Evolutionary conservation across 2,329 filamentous ascomycete species (phyloP).

Genomic region (Simplicillium sp.): DNA sequence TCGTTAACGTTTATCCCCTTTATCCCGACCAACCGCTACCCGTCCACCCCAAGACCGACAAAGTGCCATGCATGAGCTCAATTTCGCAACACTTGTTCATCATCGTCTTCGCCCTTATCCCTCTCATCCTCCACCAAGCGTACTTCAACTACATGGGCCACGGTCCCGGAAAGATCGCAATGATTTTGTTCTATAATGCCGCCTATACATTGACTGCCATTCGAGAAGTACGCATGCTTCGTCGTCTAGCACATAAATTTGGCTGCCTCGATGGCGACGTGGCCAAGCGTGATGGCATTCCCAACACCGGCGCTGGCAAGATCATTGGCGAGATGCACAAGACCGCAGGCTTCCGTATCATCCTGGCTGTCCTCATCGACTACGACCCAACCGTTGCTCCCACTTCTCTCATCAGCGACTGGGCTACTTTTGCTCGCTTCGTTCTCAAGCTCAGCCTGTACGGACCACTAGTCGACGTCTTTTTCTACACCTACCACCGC

Average conservation of each 20-base stretch:
- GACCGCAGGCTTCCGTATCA: slow-evolving; percentile 13
- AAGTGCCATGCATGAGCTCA: slow-evolving; percentile 18
- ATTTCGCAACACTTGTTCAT: slow-evolving; percentile 21
- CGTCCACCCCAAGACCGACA: slow-evolving; percentile 21
- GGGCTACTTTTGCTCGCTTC: slow-evolving; percentile 15
- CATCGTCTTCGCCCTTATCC: slow-evolving; percentile 16
- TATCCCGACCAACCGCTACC: slow-evolving; percentile 12
- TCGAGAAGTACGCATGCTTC: slow-evolving; percentile 18
- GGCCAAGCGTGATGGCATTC: slow-evolving; percentile 23
- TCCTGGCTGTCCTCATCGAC: slow-evolving; percentile 14
- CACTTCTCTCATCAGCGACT: slow-evolving; percentile 1
- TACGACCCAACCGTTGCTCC: slow-evolving; percentile 11
- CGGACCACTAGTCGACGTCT: slow-evolving; percentile 29
- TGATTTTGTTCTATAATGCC: slow-evolving; percentile 16
- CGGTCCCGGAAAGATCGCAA: slow-evolving; percentile 5
- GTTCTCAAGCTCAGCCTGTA: slow-evolving; percentile 21
- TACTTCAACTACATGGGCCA: slow-evolving; percentile 7
- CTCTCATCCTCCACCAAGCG: slow-evolving; percentile 15
- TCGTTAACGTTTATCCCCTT: slow-evolving; percentile 10
- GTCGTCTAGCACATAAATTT: slow-evolving; percentile 17
- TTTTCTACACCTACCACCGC: slow-evolving; percentile 21
- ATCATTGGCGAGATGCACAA: slow-evolving; percentile 14
- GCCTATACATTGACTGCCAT: slow-evolving; percentile 19
- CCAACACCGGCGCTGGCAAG: slow-evolving; percentile 17
- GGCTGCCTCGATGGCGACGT: slow-evolving; percentile 18